Percentiles rank a stretch among this genome's conserved stretches.
Conservation (phyloP, 805 yeast genomes). For the Candida pseudofarinosa region DNA sequence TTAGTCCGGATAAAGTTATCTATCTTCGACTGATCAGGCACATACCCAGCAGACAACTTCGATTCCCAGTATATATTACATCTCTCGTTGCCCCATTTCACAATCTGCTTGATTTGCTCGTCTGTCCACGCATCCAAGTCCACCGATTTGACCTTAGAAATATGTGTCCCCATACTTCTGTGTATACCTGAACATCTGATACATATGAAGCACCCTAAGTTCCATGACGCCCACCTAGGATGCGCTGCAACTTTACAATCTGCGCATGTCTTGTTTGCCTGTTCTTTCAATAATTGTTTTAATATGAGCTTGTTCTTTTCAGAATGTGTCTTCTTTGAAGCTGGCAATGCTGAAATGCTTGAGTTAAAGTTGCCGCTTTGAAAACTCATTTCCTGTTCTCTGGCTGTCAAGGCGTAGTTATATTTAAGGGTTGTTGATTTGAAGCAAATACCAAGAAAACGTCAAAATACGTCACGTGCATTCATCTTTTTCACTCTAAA, state of each 20-base stretch:
- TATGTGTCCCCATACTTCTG: constrained; percentile 92
- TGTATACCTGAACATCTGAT: constrained; percentile 96
- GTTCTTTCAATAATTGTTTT: constrained; percentile 70
- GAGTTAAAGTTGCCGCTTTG: constrained; percentile 1
- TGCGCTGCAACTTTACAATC: constrained; percentile 88
- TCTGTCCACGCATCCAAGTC: constrained; percentile 97
- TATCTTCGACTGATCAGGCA: constrained; percentile 80
- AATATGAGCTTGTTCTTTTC: constrained; percentile 67
- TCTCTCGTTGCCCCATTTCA: constrained; percentile 77
- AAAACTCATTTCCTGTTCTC: constrained; percentile 1
- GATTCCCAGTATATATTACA: constrained; percentile 87
- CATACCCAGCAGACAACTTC: constrained; percentile 61
- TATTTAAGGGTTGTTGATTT: neutral
- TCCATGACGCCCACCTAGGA: constrained; percentile 99
- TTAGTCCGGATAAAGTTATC: constrained; percentile 89
- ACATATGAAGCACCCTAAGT: constrained; percentile 86
- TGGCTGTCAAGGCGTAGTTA: neutral
- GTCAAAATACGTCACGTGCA: neutral
- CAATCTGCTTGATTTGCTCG: constrained; percentile 79
- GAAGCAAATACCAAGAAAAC: neutral
- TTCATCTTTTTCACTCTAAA: no score
- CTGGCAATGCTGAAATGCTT: constrained; percentile 31
- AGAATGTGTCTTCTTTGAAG: constrained; percentile 41
- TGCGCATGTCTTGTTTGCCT: constrained; percentile 75
- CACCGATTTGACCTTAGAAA: constrained; percentile 86